Conservation (phyloP, 495 filamentous ascomycete genomes). For the Penicillium coffeae region DNA sequence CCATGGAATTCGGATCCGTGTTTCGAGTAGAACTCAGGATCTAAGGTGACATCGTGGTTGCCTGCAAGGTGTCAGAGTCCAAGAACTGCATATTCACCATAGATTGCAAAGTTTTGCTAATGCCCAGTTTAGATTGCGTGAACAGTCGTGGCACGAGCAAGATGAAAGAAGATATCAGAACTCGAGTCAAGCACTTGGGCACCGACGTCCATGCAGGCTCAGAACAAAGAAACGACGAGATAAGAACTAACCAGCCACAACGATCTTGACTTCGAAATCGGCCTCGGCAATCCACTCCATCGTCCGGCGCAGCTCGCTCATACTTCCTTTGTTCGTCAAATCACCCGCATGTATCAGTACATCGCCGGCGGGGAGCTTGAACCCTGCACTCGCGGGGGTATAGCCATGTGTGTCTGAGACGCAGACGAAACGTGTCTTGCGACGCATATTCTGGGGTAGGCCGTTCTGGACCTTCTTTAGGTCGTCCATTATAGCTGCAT, state of each 20-base stretch:
- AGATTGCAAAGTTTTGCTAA: no score
- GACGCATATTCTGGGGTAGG: conserved; percentile 19
- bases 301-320: conserved; percentile 48
- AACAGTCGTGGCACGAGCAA: not conserved
- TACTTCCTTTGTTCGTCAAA: conserved; percentile 55
- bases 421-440: conserved; percentile 56
- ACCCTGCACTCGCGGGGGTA: conserved; percentile 46
- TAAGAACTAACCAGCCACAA: conserved; percentile 50
- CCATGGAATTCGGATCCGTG: conserved; percentile 58
- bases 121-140: not conserved
- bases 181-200: not conserved
- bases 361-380: conserved; percentile 55
- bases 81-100: not conserved
- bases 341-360: conserved; percentile 61
- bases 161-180: not conserved
- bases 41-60: conserved; percentile 78
- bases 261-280: conserved; percentile 54
- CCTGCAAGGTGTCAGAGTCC: conserved; percentile 38
- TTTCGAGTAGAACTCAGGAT: conserved; percentile 56
- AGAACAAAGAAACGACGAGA: not conserved
- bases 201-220: not conserved
- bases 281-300: conserved; percentile 54
- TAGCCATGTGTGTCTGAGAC: conserved; percentile 61
- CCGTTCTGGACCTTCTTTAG: not conserved
- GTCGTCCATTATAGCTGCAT: not conserved